Evolutionary conservation across 768 basidiomycete species (phyloP), one percentile per base, ranked within the genome.

Genomic region (Xerocomellus amylosporus): DNA sequence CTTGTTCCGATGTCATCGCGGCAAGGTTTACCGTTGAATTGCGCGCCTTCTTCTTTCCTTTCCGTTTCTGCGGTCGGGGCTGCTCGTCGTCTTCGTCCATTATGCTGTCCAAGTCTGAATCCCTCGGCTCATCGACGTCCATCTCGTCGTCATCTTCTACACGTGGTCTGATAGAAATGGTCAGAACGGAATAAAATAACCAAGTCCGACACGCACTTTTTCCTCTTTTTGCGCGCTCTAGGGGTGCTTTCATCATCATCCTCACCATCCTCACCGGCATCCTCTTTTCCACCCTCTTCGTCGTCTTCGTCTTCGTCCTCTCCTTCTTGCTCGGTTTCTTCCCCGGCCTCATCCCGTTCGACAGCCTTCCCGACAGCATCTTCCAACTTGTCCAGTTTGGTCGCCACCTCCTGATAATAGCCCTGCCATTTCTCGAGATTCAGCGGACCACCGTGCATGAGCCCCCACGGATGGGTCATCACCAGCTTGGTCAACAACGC

Each of bases 381-480:
- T 63, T 96, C 92, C 46, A 94, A 67, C 63, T 84, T 83, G 39
- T 83, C 79, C 59, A 98, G 70, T 64, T 95, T 82, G 36, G 73
- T 75, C 39, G 75, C 76, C 17, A 88, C 78, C 14, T 74, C 75
- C 17, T 81, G 74, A 65, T 93, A 94, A 38, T 88, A 77, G 24
- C 76, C 77, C 61, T 91, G 82, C 85, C 89, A 98, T 58, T 86
- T 80, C 1, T 77, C 77, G 9, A 85, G 72, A 49, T 85, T 82
- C 47, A 99, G 73, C 42, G 81, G 78, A 2, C 94, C 96, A 0
- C 94, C 96, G 64, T 95, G 86, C 73, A 88, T 79, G 15, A 84
- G 62, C 0, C 87, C 88, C 69, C 90, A 98, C 4, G 95, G 95
- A 72, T 99, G 95, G 0, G 95, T 98, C 53, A 79, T 54, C 44